Base-by-base conservation (phyloP, 2,329 filamentous ascomycete genomes). In the Rhexocercosporidium sp. region DNA sequence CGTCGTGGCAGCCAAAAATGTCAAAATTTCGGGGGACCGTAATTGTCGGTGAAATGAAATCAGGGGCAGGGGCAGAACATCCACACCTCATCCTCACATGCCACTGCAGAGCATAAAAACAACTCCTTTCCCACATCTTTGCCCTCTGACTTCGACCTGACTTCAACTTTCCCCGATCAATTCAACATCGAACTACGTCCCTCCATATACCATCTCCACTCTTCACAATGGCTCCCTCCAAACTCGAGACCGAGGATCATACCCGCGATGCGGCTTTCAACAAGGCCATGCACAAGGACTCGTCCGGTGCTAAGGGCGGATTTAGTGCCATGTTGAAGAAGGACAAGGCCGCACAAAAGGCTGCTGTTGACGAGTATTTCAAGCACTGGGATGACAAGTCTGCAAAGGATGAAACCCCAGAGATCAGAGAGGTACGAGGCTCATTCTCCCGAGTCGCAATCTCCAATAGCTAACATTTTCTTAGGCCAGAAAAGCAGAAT, bases 361-460 rank as follows among this genome's bases (percentile, higher is more conserved):
- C 90, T 62, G 94, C 94, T 61, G 88, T 95, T 39, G 92, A 96
- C 77, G 93, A 97, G 80, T 97, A 97, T 82, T 97, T 97, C 85
- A 97, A 96, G 86, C 94, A 97, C 79, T 97, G 92, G 92, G 93
- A 97, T 80, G 92, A 95, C 84, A 94, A 97, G 82, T 82, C 83
- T 56, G 92, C 85, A 61, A 89, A 86, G 70, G 87, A 90, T 49
- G 96, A 99, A 86, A 98, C 95, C 1, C 87, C 90, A 64, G 92
- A 91, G 76, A 90, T 87, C 74, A 89, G 95, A 77, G 91, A 93
- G 81, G 92, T 93, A 82, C 73, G 86, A 77, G 31, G 31, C 44
- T 31, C 59, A 31, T 22, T 22, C 29, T 20, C 9, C 9, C 12
- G 18, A 64, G 25, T 25, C 59, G 0, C 25, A 59, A n/a, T 53